Evolutionary conservation across 140 eudicot genomes (phyloP), one percentile per base, ranked within the genome.

Genomic region (Flaveria floridana): DNA sequence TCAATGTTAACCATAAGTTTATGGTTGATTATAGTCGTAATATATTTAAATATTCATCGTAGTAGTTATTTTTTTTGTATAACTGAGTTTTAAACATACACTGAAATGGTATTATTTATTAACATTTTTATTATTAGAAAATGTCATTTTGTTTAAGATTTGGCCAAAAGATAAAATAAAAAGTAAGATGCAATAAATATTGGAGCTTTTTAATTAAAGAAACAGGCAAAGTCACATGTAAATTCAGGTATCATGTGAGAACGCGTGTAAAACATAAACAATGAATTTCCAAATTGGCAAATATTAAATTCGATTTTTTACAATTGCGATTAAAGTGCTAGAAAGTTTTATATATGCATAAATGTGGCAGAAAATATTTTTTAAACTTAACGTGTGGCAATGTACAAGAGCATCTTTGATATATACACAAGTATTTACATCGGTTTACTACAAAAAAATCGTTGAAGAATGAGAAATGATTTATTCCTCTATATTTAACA

Each of bases 171-270:
- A 64, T 48, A 64, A 19, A 30, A 34, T 30, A 65, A 52, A 74
- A 65, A 46, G 51, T 18, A 66, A 66, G 46, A 76, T 37, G 28
- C 57, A 76, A 66, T 65, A 66, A 66, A 66, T 50, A 65, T 3
- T 51, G 79, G 79, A 19, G 67, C 73, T 26, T 50, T 50, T 37
- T 41, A 69, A 9, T 18, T 19, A 41, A 76, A 76, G 55, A 75
- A 66, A 37, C 61, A 66, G 74, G 74, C 74, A 52, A 76, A 61
- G 80, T 76, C 80, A 76, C 80, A 66, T 76, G 80, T 52, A 67
- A 51, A 15, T 76, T 76, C 80, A 67, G 63, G 80, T 21, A 51
- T 76, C 80, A 76, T 66, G 80, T 76, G 80, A 76, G 25, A 6
- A 20, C 28, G 47, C 51, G 66, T 13, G 30, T 75, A 20, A 65